Evolutionary conservation across 768 basidiomycete genomes (phyloP).

Genomic region (Kwoniella europaea): DNA sequence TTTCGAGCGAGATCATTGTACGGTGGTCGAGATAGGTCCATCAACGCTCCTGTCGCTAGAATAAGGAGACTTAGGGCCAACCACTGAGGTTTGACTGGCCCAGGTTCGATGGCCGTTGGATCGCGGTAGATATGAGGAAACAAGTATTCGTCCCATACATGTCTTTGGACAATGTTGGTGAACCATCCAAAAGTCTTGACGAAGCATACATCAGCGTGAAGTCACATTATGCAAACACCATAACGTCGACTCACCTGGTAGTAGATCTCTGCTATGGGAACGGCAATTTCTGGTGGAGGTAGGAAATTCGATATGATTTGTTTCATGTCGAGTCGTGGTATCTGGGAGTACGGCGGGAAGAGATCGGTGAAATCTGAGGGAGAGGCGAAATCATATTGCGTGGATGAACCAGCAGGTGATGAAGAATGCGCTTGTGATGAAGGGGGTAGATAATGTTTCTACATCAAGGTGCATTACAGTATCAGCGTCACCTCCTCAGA

Average conservation of each 20-base stretch:
- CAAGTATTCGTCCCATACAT: constrained; percentile 15
- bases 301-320: constrained; percentile 17
- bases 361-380: constrained; percentile 19
- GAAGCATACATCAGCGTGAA: neutral
- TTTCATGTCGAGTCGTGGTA: constrained; percentile 14
- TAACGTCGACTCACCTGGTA: constrained; percentile 16
- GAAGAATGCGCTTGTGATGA: constrained; percentile 4
- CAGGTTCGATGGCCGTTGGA: neutral
- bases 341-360: constrained; percentile 10
- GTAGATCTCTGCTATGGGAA: constrained; percentile 21
- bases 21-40: constrained; percentile 26
- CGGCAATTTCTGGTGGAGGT: constrained; percentile 12
- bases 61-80: constrained; percentile 24
- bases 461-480: neutral
- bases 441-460: constrained; percentile 12
- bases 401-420: constrained; percentile 4
- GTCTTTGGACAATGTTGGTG: constrained; percentile 28
- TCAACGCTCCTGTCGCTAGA: constrained; percentile 23
- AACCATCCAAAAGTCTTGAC: constrained; percentile 30
- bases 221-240: neutral
- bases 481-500: neutral
- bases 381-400: constrained; percentile 9
- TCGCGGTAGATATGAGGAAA: constrained; percentile 24
- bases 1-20: constrained; percentile 11
- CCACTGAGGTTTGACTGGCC: constrained; percentile 23